Conservation (phyloP, 345 rosid species). For the Clarkia xantiana region DNA sequence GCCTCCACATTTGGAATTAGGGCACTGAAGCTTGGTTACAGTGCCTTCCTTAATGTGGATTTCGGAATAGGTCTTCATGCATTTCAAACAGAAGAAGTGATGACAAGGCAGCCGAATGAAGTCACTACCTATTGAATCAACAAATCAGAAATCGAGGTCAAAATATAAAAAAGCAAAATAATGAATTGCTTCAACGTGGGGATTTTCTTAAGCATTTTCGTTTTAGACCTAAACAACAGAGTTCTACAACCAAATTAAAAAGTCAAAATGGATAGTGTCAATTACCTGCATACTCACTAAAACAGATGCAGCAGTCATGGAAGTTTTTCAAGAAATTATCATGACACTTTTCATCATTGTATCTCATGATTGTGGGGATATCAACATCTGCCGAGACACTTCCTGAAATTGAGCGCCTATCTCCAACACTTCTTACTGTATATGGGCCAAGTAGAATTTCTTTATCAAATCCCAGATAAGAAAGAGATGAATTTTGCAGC, state of each 20-base stretch:
- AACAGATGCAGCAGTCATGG: constrained; percentile 73
- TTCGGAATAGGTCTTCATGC: constrained; percentile 59
- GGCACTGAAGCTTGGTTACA: constrained; percentile 61
- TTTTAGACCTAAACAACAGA: neutral
- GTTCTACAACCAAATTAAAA: neutral
- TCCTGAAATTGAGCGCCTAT: constrained; percentile 52
- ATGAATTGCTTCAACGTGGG: too few relatives aligned
- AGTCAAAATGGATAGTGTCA: too few relatives aligned
- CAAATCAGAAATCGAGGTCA: neutral
- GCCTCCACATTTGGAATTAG: constrained; percentile 47
- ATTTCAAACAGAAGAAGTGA: constrained; percentile 68
- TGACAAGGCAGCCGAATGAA: constrained; percentile 63
- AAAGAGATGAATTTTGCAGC: constrained; percentile 51
- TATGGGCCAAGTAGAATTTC: constrained; percentile 66
- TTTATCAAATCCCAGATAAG: constrained; percentile 39
- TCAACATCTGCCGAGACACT: constrained; percentile 44
- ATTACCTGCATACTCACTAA: constrained; percentile 50
- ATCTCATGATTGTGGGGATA: constrained; percentile 48
- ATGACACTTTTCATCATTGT: constrained; percentile 48
- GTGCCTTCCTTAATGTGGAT: constrained; percentile 70
- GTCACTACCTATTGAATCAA: constrained; percentile 38
- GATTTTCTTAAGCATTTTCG: neutral
- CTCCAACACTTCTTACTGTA: constrained; percentile 23
- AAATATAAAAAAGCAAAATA: neutral
- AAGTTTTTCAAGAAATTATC: constrained; percentile 49